Evolutionary conservation across 2,329 filamentous ascomycete species (phyloP).

Genomic region (Pseudocercospora ulei): DNA sequence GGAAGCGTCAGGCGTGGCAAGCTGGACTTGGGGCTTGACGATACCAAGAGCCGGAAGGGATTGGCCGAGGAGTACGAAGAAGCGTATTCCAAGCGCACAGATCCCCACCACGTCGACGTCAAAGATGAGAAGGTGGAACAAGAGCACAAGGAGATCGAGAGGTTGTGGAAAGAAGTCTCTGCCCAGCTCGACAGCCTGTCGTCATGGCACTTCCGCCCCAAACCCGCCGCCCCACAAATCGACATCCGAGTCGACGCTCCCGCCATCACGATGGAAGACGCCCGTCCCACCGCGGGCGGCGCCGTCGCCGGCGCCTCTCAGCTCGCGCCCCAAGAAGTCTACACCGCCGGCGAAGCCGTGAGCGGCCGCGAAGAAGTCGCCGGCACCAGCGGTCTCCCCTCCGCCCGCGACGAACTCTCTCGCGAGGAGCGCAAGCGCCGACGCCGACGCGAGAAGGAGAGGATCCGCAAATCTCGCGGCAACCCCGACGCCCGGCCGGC

Average conservation of each 20-base stretch:
- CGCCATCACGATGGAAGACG: conserved; percentile 91
- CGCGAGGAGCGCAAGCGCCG: conserved; percentile 74
- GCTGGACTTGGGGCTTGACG: conserved; percentile 60
- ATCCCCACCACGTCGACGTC: conserved; percentile 71
- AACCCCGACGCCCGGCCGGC: conserved; percentile 37
- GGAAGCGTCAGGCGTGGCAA: conserved; percentile 58
- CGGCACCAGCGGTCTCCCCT: conserved; percentile 61
- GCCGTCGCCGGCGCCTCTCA: conserved; percentile 60
- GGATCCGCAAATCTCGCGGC: conserved; percentile 59
- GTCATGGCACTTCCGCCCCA: conserved; percentile 93
- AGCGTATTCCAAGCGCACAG: conserved; percentile 68
- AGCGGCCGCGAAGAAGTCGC: conserved; percentile 59
- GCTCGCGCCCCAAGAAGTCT: conserved; percentile 90
- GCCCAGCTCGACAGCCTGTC: conserved; percentile 77
- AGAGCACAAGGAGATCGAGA: conserved; percentile 65
- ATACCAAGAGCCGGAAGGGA: conserved; percentile 75
- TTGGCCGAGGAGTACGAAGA: conserved; percentile 91
- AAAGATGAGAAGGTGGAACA: conserved; percentile 71
- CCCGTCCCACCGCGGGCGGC: conserved; percentile 71
- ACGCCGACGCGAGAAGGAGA: conserved; percentile 64
- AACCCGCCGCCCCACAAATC: conserved; percentile 67
- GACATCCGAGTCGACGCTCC: conserved; percentile 83
- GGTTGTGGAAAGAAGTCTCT: conserved; percentile 71
- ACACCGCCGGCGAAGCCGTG: conserved; percentile 59
- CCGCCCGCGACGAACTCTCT: conserved; percentile 76